Conservation (phyloP, 2,329 filamentous ascomycete genomes). For the Trichoderma koningii region DNA sequence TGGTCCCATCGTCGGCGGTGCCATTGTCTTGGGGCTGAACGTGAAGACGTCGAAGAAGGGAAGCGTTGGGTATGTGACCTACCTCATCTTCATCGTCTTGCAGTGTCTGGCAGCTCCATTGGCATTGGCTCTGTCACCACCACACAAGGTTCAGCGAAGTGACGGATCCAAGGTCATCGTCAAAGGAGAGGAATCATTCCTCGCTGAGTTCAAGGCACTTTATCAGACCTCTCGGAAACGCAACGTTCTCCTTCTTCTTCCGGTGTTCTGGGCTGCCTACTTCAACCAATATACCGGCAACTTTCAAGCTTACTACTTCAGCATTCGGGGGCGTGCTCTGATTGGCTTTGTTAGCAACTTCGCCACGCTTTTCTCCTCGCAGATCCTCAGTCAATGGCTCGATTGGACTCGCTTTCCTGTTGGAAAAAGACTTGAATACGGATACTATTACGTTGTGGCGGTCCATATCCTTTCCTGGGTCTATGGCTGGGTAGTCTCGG, state of each 20-base stretch:
- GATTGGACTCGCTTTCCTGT: constrained; percentile 44
- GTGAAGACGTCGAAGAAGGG: constrained; percentile 32
- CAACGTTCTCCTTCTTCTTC: constrained; percentile 32
- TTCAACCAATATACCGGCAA: constrained; percentile 45
- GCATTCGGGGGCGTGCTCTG: constrained; percentile 48
- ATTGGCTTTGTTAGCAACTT: constrained; percentile 48
- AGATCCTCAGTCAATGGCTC: constrained; percentile 48
- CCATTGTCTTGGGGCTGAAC: constrained; percentile 51
- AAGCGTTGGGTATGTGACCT: constrained; percentile 35
- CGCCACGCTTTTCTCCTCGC: constrained; percentile 45
- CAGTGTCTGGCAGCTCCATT: constrained; percentile 35
- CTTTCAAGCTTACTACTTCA: constrained; percentile 48
- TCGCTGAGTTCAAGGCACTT: constrained; percentile 33
- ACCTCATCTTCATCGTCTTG: constrained; percentile 37
- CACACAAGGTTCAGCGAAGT: constrained; percentile 35
- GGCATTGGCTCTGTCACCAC: constrained; percentile 35
- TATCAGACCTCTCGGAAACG: constrained; percentile 30
- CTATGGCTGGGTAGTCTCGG: constrained; percentile 56
- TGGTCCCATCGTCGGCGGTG: constrained; percentile 50
- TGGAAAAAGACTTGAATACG: constrained; percentile 46
- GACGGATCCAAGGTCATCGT: constrained; percentile 35
- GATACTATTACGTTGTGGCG: constrained; percentile 50
- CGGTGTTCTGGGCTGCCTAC: constrained; percentile 36
- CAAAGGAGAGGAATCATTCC: constrained; percentile 31
- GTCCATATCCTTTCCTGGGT: constrained; percentile 52